phyloP scores from a whole-genome alignment of 352 stramenopile species.

The Detonula confervacea region DNA sequence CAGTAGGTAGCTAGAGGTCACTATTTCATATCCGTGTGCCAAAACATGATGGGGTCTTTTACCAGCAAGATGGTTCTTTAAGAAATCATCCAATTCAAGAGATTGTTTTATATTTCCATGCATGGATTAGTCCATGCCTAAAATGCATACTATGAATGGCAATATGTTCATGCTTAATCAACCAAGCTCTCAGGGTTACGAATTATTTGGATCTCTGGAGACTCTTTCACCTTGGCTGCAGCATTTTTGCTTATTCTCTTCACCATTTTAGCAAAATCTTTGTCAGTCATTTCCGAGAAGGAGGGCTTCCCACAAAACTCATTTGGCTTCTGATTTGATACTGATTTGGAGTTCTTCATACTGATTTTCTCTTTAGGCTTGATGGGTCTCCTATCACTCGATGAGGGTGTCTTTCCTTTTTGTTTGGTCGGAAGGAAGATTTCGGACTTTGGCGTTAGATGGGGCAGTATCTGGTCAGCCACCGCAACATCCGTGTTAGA shows the following conservation, averaged over 20 bases:
- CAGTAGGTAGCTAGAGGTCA: no score
- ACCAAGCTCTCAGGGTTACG: no score
- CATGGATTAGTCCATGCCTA: no score
- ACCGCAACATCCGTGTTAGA: background rate
- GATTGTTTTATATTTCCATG: no score
- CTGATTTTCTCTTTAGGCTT: conserved; percentile 1
- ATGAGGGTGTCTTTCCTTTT: background rate
- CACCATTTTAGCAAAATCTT: conserved; percentile 36
- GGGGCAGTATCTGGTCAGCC: background rate
- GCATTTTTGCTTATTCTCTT: conserved; percentile 31
- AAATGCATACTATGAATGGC: no score
- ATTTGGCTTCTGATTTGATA: background rate
- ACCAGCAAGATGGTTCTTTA: no score
- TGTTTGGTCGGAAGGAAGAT: background rate
- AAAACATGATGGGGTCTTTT: no score
- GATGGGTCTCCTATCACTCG: background rate
- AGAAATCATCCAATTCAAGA: no score
- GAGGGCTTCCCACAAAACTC: conserved; percentile 22
- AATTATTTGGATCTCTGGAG: background rate
- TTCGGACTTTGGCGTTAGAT: background rate
- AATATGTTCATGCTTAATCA: no score
- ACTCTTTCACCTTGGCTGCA: conserved; percentile 18
- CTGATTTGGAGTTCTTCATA: background rate
- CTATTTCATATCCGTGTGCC: no score
- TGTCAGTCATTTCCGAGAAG: conserved; percentile 45